phyloP scores from a whole-genome alignment of 2,329 filamentous ascomycete genomes.

The Tolypocladium paradoxum region DNA sequence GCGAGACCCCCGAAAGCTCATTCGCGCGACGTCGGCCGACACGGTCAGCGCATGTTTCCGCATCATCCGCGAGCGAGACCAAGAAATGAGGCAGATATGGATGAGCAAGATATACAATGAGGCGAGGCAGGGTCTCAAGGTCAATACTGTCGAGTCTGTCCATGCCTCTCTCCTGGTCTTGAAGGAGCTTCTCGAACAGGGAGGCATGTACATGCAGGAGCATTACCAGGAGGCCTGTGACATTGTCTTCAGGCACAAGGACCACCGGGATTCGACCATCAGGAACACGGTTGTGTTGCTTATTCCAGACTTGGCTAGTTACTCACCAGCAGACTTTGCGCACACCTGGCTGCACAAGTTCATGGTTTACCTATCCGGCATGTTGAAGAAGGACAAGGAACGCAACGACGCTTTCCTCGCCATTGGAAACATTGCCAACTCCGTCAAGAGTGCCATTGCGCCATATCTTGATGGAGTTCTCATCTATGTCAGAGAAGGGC shows the following conservation, averaged over 20 bases:
- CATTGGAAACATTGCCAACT: conserved; percentile 92
- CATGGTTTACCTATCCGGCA: conserved; percentile 90
- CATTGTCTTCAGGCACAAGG: conserved; percentile 83
- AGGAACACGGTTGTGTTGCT: conserved; percentile 81
- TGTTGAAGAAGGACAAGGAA: conserved; percentile 92
- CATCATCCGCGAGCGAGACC: conserved; percentile 88
- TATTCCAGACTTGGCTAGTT: conserved; percentile 86
- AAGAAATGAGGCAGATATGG: conserved; percentile 75
- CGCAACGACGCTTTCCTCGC: conserved; percentile 89
- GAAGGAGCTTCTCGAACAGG: conserved; percentile 85
- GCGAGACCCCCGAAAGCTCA: conserved; percentile 80
- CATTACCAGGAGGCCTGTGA: conserved; percentile 89
- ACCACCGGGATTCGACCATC: conserved; percentile 81
- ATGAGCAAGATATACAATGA: conserved; percentile 88
- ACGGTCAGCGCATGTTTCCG: conserved; percentile 92
- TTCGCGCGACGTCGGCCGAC: conserved; percentile 83
- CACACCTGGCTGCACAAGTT: conserved; percentile 83
- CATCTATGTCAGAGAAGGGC: conserved; percentile 83
- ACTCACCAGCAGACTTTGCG: conserved; percentile 84
- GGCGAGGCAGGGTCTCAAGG: conserved; percentile 66
- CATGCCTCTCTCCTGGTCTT: conserved; percentile 91
- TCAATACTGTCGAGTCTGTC: conserved; percentile 73
- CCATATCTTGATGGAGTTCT: conserved; percentile 92
- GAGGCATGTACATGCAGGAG: conserved; percentile 98
- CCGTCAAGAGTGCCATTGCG: conserved; percentile 88